Conservation (phyloP, 2,329 filamentous ascomycete genomes). For the Diplodia seriata region DNA sequence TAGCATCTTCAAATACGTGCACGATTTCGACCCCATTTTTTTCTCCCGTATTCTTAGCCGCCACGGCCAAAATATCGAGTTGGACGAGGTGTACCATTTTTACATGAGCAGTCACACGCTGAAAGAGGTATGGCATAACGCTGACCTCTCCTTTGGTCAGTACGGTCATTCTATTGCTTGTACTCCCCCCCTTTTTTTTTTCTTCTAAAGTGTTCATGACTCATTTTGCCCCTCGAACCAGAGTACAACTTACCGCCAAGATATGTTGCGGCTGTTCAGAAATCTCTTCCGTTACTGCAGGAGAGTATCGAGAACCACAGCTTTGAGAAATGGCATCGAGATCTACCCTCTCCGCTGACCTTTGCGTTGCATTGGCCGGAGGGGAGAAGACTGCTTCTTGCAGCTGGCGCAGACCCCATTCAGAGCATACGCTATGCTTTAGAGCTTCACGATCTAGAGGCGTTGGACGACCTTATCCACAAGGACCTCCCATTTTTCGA, state of each 20-base stretch:
- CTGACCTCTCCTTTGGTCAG: not conserved
- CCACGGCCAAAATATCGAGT: not conserved
- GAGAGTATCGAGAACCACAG: not conserved
- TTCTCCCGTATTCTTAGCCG: not conserved
- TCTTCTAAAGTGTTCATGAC: too few relatives aligned
- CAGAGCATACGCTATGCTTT: not conserved
- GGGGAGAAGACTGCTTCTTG: not conserved
- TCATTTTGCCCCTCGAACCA: not conserved
- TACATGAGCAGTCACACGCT: too few relatives aligned
- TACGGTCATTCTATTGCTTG: fast-evolving
- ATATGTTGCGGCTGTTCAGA: not conserved
- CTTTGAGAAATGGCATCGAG: not conserved
- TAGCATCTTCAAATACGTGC: too few relatives aligned
- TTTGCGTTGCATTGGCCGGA: not conserved
- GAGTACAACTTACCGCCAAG: not conserved
- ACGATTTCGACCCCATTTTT: too few relatives aligned
- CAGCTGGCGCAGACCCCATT: not conserved
- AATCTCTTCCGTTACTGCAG: not conserved
- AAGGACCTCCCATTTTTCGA: not conserved
- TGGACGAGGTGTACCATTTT: fast-evolving
- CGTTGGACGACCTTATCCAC: not conserved
- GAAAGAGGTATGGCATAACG: not conserved
- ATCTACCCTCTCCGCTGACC: not conserved
- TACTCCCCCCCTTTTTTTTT: not conserved
- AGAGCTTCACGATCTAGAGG: not conserved